Evolutionary conservation across 1,284 basidiomycete genomes (phyloP).

Genomic region (Schizophyllum amplum): DNA sequence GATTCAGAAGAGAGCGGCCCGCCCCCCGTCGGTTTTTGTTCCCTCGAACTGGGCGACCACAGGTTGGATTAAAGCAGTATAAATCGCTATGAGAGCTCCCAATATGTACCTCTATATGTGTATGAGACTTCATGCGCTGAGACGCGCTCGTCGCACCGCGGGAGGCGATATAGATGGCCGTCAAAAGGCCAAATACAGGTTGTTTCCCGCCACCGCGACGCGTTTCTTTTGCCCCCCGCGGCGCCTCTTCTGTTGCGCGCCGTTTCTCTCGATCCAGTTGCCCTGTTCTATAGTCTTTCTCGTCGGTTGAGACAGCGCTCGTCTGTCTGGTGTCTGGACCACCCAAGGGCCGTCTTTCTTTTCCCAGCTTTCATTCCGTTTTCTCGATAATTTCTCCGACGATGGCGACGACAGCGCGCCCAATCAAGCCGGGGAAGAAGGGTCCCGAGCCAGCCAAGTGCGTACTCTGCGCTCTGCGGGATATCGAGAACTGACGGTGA

Average conservation of each 20-base stretch:
- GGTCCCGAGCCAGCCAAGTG: constrained; percentile 51
- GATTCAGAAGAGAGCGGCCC: too few species aligned
- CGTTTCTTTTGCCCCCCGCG: neutral
- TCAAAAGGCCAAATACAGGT: neutral
- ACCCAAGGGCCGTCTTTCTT: neutral
- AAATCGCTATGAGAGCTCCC: too few species aligned
- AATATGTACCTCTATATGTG: too few species aligned
- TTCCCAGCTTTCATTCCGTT: neutral
- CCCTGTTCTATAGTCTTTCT: neutral
- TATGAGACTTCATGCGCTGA: too few species aligned
- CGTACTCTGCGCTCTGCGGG: constrained; percentile 17
- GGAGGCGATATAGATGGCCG: too few species aligned
- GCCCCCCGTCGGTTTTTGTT: too few species aligned
- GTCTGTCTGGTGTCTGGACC: neutral
- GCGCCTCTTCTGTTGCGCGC: neutral
- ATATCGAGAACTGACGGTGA: constrained; percentile 7
- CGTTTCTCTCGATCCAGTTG: neutral
- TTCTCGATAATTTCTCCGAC: constrained; percentile 8
- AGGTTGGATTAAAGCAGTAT: too few species aligned
- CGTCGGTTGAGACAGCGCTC: neutral
- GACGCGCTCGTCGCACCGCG: too few species aligned
- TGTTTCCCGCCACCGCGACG: neutral
- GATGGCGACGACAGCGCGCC: constrained; percentile 59
- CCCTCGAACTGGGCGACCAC: too few species aligned
- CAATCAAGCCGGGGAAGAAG: constrained; percentile 50